Conservation (phyloP, 108 stramenopile genomes). For the Pseudonitzschia delicatissima region DNA sequence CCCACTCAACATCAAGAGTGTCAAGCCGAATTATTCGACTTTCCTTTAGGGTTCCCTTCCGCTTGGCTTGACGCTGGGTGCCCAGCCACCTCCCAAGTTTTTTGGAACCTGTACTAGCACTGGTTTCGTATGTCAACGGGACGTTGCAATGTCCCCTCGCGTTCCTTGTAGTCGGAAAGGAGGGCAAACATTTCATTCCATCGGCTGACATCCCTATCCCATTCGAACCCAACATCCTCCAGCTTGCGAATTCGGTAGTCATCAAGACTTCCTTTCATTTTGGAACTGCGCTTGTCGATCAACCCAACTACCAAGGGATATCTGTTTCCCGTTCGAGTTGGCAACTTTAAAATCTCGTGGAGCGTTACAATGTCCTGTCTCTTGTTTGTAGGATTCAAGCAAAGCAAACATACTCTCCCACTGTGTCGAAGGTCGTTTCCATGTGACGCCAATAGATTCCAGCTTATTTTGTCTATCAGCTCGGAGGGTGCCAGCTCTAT, state of each 20-base stretch:
- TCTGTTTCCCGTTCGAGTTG: slow-evolving; percentile 11
- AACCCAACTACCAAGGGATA: not conserved
- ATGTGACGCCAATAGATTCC: not conserved
- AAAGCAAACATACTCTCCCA: not conserved
- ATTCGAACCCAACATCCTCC: not conserved
- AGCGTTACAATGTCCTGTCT: slow-evolving; percentile 8
- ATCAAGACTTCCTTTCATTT: not conserved
- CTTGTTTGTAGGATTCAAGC: not conserved
- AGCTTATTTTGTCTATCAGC: not conserved
- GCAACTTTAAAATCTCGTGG: not conserved
- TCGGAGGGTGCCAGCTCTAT: not conserved
- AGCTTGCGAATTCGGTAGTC: not conserved
- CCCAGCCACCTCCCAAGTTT: not conserved
- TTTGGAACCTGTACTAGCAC: not conserved
- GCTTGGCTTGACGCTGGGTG: not conserved
- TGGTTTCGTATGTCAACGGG: not conserved
- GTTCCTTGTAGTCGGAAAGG: not conserved
- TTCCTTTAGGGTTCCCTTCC: not conserved
- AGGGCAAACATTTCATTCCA: not conserved
- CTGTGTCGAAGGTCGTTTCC: not conserved
- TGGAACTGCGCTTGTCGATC: not conserved
- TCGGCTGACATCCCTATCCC: not conserved
- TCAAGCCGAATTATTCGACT: not conserved
- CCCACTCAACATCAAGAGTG: not conserved
- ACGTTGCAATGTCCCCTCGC: slow-evolving; percentile 17